Conservation (phyloP, 2,329 filamentous ascomycete genomes). For the Graphiopsis chlorocephala region DNA sequence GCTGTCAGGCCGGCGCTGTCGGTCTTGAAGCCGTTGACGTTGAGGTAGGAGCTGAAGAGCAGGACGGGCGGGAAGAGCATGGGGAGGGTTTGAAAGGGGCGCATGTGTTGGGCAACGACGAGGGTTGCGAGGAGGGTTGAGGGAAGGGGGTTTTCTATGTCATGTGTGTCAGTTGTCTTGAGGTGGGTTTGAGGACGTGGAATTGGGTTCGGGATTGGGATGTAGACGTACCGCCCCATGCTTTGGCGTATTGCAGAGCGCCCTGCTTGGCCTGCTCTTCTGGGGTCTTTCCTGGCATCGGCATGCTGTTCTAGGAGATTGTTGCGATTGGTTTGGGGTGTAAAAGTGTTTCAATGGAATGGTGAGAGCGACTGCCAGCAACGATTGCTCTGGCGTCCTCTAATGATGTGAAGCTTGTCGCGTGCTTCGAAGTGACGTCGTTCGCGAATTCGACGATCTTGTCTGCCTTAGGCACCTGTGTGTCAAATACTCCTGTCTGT, state of each 20-base stretch:
- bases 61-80: constrained; percentile 67
- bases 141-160: constrained; percentile 62
- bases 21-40: constrained; percentile 59
- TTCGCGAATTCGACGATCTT: not conserved
- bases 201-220: not conserved
- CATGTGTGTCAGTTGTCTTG: constrained; percentile 14
- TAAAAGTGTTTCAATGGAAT: not conserved
- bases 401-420: not conserved
- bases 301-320: constrained; percentile 20
- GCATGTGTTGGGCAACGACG: constrained; percentile 63
- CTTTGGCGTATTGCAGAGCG: constrained; percentile 45
- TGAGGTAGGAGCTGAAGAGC: constrained; percentile 65
- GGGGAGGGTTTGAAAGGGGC: constrained; percentile 64
- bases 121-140: constrained; percentile 64
- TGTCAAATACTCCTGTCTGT: not conserved
- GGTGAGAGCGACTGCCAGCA: not conserved
- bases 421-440: constrained; percentile 3
- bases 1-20: constrained; percentile 63
- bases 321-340: not conserved
- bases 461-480: not conserved
- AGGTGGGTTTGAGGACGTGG: constrained; percentile 10
- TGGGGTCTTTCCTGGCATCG: constrained; percentile 41
- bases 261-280: constrained; percentile 40
- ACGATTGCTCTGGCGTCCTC: not conserved
- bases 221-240: constrained; percentile 51